These are phyloP conservation scores for Annulohypoxylon stygium DNA, from an alignment of 495 filamentous ascomycete species.

Conservation along the genomic window DNA sequence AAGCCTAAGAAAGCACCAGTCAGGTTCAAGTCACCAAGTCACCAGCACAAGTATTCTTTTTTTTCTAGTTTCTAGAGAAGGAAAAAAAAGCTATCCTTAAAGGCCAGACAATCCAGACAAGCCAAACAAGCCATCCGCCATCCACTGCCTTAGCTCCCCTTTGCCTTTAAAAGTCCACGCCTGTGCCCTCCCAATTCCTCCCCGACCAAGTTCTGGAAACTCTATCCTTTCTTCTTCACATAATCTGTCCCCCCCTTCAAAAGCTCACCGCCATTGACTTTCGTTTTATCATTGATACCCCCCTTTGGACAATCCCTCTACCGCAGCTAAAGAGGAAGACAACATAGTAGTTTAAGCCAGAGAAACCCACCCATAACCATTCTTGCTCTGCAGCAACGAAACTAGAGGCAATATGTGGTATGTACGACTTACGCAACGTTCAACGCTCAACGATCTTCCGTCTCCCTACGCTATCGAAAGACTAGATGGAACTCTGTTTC, in stretches of 20 bases:
- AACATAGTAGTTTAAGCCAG: slow-evolving; percentile 22
- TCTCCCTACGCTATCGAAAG: slow-evolving; percentile 1
- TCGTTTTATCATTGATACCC: slow-evolving; percentile 44
- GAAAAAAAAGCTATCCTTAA: slow-evolving; percentile 1
- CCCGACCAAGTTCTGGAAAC: slow-evolving; percentile 40
- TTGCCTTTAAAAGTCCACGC: slow-evolving; percentile 39
- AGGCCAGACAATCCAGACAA: slow-evolving; percentile 6
- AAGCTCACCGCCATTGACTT: slow-evolving; percentile 49
- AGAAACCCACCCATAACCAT: slow-evolving; percentile 23
- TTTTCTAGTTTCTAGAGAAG: slow-evolving; percentile 13
- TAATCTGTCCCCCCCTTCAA: slow-evolving; percentile 30
- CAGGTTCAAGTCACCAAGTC: slow-evolving; percentile 16
- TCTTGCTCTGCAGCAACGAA: slow-evolving; percentile 29
- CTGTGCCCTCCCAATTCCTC: slow-evolving; percentile 25
- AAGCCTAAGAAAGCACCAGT: slow-evolving; percentile 37
- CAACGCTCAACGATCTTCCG: slow-evolving; percentile 15
- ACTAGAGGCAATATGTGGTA: slow-evolving; percentile 46
- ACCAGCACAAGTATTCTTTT: slow-evolving; percentile 36
- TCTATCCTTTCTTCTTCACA: slow-evolving; percentile 39
- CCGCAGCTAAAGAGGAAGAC: slow-evolving; percentile 25
- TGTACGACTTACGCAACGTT: slow-evolving; percentile 27
- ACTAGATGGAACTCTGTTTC: slow-evolving; percentile 9
- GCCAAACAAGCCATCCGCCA: slow-evolving; percentile 18
- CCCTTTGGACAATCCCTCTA: not conserved
- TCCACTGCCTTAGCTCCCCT: slow-evolving; percentile 13